Base-by-base conservation (phyloP, 2,329 filamentous ascomycete genomes). In the Ophiocordyceps camponoti-floridani region DNA sequence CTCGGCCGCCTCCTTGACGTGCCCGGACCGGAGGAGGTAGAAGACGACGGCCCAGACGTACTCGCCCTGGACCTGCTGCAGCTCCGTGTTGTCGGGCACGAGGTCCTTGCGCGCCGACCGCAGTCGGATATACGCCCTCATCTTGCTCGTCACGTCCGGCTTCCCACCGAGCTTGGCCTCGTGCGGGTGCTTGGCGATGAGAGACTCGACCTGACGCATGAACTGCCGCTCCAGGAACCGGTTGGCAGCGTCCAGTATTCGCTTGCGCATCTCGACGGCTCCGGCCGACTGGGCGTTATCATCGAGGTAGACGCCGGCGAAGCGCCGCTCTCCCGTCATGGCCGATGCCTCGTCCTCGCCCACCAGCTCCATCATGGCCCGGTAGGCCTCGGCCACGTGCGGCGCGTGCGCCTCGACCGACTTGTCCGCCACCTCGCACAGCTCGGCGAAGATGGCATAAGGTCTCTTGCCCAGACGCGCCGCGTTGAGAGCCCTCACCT, bases 1-100 rank as follows among this genome's bases (percentile, higher is more conserved):
- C 50, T 83, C 74, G 28, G 84, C 79, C 14, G 89, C 89, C 60
- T 96, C 89, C 14, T 73, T 72, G 44, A 91, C 72, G 51, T 94
- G 80, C 43, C 91, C 91, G 49, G 82, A 82, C 41, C 91, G 79
- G 23, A 98, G 67, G 38, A 96, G 73, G 62, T 86, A 96, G 66
- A 93, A 98, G 41, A 98, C 79, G 43, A 95, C 73, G 40, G 88
- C 87, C 91, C 91, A 98, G 50, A 88, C 82, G 55, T 82, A 91
- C 58, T 94, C 88, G 44, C 83, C 78, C 40, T 79, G 77, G 42
- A 88, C 73, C 59, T 79, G 77, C 60, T 94, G 85, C 42, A 95
- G 69, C 51, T 89, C 79, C 4, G 80, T 76, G 49, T 82, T 84
- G 56, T 94, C 84, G 2, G 82, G 78, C 2, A 83, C 84, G 40